Percentiles rank a stretch among this genome's conserved stretches.
Evolutionary conservation across 2,329 filamentous ascomycete species (phyloP).

Genomic region (Pseudogymnoascus sp.): DNA sequence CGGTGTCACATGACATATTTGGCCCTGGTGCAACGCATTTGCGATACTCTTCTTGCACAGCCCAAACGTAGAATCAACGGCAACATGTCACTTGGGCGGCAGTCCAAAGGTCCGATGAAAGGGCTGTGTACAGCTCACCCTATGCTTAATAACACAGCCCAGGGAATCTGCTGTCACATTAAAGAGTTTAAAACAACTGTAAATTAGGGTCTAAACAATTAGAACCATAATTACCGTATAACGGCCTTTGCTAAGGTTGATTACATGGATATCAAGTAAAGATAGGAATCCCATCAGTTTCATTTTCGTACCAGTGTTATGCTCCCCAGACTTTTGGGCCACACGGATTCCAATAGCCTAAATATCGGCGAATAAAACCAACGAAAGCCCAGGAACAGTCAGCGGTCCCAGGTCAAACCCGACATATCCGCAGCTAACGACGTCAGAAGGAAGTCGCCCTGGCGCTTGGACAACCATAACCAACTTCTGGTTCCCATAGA

Average conservation of each 20-base stretch:
- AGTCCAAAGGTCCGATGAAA: background rate
- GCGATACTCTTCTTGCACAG: background rate
- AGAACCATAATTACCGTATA: background rate
- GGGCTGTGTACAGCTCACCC: background rate
- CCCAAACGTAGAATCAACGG: background rate
- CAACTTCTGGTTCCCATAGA: slow-evolving; percentile 1
- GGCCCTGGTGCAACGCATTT: background rate
- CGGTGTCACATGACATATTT: slow-evolving; percentile 2
- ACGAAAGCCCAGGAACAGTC: background rate
- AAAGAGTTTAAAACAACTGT: background rate
- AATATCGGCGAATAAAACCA: background rate
- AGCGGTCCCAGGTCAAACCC: background rate
- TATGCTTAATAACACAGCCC: background rate
- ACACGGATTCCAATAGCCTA: background rate
- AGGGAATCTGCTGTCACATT: background rate
- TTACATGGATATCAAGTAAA: background rate
- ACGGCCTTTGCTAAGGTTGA: background rate
- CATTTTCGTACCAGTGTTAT: background rate
- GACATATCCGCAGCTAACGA: slow-evolving; percentile 1
- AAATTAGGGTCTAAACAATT: background rate
- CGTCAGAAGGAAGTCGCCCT: background rate
- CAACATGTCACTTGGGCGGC: background rate
- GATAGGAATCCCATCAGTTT: background rate
- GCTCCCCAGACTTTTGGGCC: background rate
- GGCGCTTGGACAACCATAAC: slow-evolving; percentile 3